phyloP scores from a whole-genome alignment of 345 rosid species.

The Chamaenerion angustifolium region DNA sequence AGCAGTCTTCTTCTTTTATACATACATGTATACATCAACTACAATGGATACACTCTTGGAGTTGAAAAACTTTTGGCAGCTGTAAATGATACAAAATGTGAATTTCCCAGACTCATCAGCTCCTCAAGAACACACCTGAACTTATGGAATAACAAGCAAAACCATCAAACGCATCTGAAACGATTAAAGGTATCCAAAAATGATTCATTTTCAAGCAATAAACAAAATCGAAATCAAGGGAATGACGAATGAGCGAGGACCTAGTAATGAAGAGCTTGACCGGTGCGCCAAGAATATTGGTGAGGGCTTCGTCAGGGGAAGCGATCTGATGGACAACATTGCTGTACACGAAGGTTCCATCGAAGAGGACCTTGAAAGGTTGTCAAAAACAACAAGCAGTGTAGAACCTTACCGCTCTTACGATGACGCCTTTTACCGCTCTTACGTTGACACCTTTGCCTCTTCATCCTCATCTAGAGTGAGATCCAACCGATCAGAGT shows the following conservation, averaged over 20 bases:
- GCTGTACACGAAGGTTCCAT: slow-evolving; percentile 73
- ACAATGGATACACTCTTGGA: slow-evolving; percentile 43
- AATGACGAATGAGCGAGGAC: slow-evolving; percentile 14
- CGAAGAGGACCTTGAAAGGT: slow-evolving; percentile 72
- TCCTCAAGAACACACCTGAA: slow-evolving; percentile 63
- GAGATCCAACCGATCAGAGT: background rate
- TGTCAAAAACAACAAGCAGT: slow-evolving; percentile 56
- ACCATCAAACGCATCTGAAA: background rate
- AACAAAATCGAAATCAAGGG: too few species aligned
- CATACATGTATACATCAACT: too few species aligned
- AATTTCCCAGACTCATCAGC: slow-evolving; percentile 54
- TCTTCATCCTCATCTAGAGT: slow-evolving; percentile 51
- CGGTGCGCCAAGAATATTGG: slow-evolving; percentile 47
- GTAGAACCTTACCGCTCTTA: slow-evolving; percentile 55
- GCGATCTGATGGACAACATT: slow-evolving; percentile 34
- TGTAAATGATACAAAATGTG: slow-evolving; percentile 36
- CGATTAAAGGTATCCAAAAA: background rate
- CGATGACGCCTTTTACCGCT: slow-evolving; percentile 76
- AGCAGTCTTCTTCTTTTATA: too few species aligned
- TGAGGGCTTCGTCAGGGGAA: slow-evolving; percentile 58
- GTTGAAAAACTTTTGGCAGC: slow-evolving; percentile 41
- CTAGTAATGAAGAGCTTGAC: slow-evolving; percentile 84
- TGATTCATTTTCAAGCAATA: background rate
- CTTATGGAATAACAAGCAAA: background rate
- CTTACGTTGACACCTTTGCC: too few species aligned